Evolutionary conservation across 345 rosid genomes (phyloP).

Genomic region (Rhodomyrtus tomentosa): DNA sequence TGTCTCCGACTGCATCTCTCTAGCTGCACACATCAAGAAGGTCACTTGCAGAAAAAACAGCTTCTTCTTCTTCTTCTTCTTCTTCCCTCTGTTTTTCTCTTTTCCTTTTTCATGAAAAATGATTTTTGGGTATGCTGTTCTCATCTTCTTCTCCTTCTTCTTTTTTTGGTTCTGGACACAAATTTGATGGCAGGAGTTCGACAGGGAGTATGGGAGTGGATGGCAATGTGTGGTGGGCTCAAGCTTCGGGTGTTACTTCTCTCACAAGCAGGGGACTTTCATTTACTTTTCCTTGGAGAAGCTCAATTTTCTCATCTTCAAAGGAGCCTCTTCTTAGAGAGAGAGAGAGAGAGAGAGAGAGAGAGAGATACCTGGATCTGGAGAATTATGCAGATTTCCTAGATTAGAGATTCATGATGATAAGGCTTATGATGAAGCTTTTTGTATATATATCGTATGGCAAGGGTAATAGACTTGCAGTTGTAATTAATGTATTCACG

Average conservation of each 20-base stretch:
- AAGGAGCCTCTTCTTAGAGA: constrained; percentile 20
- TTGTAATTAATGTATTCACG: neutral
- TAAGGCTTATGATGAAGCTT: neutral
- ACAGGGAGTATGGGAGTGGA: constrained; percentile 25
- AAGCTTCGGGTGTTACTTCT: constrained; percentile 37
- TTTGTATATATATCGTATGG: neutral
- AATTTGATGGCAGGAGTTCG: constrained; percentile 20
- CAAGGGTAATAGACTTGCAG: neutral
- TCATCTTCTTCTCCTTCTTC: neutral
- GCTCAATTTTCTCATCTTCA: constrained; percentile 47
- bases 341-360: neutral
- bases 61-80: neutral
- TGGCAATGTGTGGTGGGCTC: constrained; percentile 52
- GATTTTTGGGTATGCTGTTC: neutral
- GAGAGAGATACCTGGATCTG: neutral
- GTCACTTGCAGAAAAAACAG: neutral
- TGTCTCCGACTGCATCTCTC: constrained; percentile 23
- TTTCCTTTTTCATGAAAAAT: neutral
- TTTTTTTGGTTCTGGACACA: neutral
- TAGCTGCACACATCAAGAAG: constrained; percentile 38
- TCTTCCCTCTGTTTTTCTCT: neutral
- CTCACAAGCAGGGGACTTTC: constrained; percentile 35
- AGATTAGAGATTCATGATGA: neutral
- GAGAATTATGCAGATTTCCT: neutral
- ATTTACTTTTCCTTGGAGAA: constrained; percentile 33